Conservation (phyloP, 2,329 filamentous ascomycete species). For the Aspergillus glaucus region DNA sequence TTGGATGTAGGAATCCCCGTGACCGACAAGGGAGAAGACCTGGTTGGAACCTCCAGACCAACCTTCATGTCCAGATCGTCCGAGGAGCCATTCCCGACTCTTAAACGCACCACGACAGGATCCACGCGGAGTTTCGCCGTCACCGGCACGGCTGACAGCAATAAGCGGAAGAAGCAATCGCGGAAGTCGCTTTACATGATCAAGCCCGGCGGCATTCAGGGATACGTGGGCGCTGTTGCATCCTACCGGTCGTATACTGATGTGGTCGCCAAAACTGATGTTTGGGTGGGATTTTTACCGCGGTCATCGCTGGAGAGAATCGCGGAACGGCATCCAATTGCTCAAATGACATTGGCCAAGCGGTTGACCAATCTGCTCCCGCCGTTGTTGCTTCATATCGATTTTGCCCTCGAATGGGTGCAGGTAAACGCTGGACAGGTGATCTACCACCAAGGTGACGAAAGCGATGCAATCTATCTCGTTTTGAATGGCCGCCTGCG, state of each 20-base stretch:
- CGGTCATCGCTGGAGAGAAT: constrained; percentile 80
- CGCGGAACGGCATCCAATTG: constrained; percentile 84
- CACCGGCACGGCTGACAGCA: constrained; percentile 23
- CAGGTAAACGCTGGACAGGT: constrained; percentile 94
- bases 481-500: constrained; percentile 89
- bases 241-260: constrained; percentile 96
- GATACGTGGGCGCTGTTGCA: constrained; percentile 89
- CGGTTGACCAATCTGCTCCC: constrained; percentile 83
- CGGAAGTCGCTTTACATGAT: constrained; percentile 79
- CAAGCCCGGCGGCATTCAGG: constrained; percentile 88
- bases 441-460: constrained; percentile 86
- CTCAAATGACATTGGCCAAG: constrained; percentile 93
- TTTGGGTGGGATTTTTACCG: constrained; percentile 93
- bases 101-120: constrained; percentile 40
- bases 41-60: constrained; percentile 28
- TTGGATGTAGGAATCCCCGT: constrained; percentile 83
- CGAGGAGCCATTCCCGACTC: constrained; percentile 39
- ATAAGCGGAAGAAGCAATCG: constrained; percentile 34
- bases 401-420: constrained; percentile 97
- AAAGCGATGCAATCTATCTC: constrained; percentile 97
- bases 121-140: constrained; percentile 23
- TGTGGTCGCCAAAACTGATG: constrained; percentile 94
- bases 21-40: constrained; percentile 50
- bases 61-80: constrained; percentile 18
- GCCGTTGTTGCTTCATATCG: constrained; percentile 86